These are phyloP conservation scores for Cryomyces minteri DNA, from an alignment of 495 filamentous ascomycete species.

Conservation along the genomic window DNA sequence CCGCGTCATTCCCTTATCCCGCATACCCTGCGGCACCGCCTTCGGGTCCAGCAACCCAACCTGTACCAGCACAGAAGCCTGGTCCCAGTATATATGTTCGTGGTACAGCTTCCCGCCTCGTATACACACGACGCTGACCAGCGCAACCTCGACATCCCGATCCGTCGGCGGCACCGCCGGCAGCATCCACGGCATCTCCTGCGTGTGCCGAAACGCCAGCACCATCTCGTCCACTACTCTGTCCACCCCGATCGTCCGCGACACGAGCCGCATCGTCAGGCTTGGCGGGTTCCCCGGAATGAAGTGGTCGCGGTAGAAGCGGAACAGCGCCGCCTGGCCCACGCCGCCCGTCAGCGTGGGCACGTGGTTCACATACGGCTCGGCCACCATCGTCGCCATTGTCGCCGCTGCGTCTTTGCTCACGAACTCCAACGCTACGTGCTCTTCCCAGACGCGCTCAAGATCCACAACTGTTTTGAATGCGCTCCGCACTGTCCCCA, in stretches of 20 bases:
- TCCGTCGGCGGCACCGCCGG: constrained; percentile 20
- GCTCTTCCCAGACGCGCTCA: constrained; percentile 17
- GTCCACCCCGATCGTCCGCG: constrained; percentile 18
- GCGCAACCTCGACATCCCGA: constrained; percentile 15
- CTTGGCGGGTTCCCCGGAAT: constrained; percentile 15
- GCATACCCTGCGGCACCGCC: constrained; percentile 14
- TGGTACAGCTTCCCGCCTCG: constrained; percentile 18
- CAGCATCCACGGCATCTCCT: constrained; percentile 20
- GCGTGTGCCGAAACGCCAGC: constrained; percentile 19
- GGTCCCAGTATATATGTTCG: constrained; percentile 24
- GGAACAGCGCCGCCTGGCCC: constrained; percentile 13
- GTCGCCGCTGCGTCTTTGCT: constrained; percentile 11
- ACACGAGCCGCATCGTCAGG: constrained; percentile 14
- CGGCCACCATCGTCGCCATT: constrained; percentile 15
- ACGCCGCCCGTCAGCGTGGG: constrained; percentile 19
- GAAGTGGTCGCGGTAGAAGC: constrained; percentile 22
- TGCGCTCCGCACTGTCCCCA: constrained; percentile 19
- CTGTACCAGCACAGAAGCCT: constrained; percentile 18
- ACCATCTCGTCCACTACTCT: constrained; percentile 22
- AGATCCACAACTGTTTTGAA: constrained; percentile 18
- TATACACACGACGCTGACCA: constrained; percentile 18
- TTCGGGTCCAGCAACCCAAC: constrained; percentile 21
- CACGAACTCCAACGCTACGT: constrained; percentile 5
- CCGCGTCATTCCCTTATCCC: constrained; percentile 12
- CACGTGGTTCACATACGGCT: constrained; percentile 19